Percentiles rank a stretch among this genome's conserved stretches.
These are phyloP conservation scores for Jackrogersella multiformis DNA, from an alignment of 495 filamentous ascomycete species.

Conservation along the genomic window DNA sequence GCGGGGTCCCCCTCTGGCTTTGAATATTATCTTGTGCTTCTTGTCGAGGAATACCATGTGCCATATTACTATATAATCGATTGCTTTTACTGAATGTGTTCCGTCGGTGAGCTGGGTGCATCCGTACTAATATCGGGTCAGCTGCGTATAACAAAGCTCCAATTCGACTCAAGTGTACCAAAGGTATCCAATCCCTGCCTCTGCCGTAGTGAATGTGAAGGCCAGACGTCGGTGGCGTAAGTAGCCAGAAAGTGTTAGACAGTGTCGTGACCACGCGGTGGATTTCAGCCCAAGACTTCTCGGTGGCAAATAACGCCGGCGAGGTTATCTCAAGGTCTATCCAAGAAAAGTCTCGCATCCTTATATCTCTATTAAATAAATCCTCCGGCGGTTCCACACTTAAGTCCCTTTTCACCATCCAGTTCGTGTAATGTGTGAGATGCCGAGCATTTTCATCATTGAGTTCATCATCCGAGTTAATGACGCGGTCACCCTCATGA, in stretches of 20 bases:
- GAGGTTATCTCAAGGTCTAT: constrained; percentile 14
- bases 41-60: neutral
- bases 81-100: constrained; percentile 4
- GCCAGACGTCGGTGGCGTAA: neutral
- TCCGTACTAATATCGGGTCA: constrained; percentile 31
- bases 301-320: constrained; percentile 23
- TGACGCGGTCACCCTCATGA: constrained; percentile 22
- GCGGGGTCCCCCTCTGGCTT: neutral
- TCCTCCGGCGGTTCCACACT: neutral
- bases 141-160: constrained; percentile 30
- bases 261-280: constrained; percentile 3
- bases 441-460: neutral
- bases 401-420: constrained; percentile 6
- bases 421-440: neutral
- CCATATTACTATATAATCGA: constrained; percentile 15
- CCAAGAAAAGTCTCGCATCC: neutral
- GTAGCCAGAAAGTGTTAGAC: constrained; percentile 10
- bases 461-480: neutral
- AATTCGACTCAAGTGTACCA: constrained; percentile 15
- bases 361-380: neutral
- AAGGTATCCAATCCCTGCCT: constrained; percentile 14
- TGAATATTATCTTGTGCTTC: neutral
- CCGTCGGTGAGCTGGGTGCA: constrained; percentile 22
- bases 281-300: constrained; percentile 24
- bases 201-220: constrained; percentile 34